Conservation (phyloP, 176 grass and related monocot genomes). For the Ensete glaucum region DNA sequence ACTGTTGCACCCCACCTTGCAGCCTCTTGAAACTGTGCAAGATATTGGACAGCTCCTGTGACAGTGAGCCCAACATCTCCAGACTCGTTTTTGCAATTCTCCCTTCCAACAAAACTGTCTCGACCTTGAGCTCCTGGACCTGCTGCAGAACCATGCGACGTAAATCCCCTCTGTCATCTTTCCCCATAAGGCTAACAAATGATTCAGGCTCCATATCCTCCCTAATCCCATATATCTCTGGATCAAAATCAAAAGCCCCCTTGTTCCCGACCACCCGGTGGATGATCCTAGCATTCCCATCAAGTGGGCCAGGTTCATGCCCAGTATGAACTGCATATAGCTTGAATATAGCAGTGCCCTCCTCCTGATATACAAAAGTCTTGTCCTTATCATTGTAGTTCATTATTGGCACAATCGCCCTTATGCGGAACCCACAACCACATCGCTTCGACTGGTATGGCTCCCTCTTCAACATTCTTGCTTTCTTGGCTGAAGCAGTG, state of each 20-base stretch:
- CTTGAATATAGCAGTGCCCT: constrained; percentile 91
- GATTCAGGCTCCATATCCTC: constrained; percentile 66
- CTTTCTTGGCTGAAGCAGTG: constrained; percentile 52
- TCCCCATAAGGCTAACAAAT: constrained; percentile 5
- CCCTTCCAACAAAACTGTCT: constrained; percentile 52
- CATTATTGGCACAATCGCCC: constrained; percentile 89
- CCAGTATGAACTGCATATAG: constrained; percentile 86
- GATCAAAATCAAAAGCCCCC: constrained; percentile 73
- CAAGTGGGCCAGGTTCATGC: constrained; percentile 89
- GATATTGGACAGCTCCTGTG: constrained; percentile 55
- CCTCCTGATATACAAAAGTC: constrained; percentile 89
- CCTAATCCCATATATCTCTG: constrained; percentile 64
- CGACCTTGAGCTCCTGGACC: constrained; percentile 58
- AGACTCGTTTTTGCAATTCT: constrained; percentile 69
- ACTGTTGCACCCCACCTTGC: constrained; percentile 38
- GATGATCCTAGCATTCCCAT: constrained; percentile 95
- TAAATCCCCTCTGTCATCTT: constrained; percentile 36
- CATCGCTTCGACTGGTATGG: constrained; percentile 96
- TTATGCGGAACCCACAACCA: constrained; percentile 88
- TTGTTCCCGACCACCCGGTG: constrained; percentile 90
- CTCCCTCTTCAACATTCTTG: constrained; percentile 65
- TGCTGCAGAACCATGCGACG: constrained; percentile 64
- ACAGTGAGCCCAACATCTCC: constrained; percentile 48
- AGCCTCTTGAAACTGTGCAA: constrained; percentile 71
- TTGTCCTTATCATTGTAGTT: constrained; percentile 99